These are phyloP conservation scores for Trametes pubescens DNA, from an alignment of 1,284 basidiomycete genomes.

Conservation along the genomic window DNA sequence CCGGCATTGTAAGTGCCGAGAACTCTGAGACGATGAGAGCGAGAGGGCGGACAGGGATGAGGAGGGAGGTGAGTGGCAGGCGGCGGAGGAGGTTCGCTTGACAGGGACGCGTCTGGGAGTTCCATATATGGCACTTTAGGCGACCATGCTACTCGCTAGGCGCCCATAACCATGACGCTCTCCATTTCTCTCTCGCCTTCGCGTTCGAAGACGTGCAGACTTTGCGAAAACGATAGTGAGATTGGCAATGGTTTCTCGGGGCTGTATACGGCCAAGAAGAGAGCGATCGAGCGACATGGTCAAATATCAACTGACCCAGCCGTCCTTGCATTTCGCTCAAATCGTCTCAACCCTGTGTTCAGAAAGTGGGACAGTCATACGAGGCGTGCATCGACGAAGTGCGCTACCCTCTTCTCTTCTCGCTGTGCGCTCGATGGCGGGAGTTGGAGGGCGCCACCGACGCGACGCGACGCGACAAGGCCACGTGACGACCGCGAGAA, in stretches of 20 bases:
- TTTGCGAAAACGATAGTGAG: not conserved
- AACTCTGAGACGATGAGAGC: conserved; percentile 2
- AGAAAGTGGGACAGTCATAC: too few species aligned
- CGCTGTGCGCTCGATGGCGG: not conserved
- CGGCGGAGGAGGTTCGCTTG: conserved; percentile 3
- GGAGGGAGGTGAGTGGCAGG: not conserved
- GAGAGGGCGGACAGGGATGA: conserved; percentile 4
- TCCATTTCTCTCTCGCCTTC: not conserved
- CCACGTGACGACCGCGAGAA: conserved; percentile 12
- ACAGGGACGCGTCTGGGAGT: conserved; percentile 30
- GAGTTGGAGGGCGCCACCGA: conserved; percentile 8
- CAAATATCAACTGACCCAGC: too few species aligned
- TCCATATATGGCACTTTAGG: conserved; percentile 25
- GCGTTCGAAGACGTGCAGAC: too few species aligned
- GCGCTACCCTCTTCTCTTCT: too few species aligned
- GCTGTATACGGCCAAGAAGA: too few species aligned
- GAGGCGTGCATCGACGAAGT: too few species aligned
- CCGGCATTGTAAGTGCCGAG: conserved; percentile 52
- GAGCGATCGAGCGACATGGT: too few species aligned
- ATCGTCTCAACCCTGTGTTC: too few species aligned
- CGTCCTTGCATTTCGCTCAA: too few species aligned
- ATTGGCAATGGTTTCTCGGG: too few species aligned
- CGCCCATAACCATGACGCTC: not conserved
- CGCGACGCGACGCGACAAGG: conserved; percentile 23
- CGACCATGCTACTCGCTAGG: not conserved